These are phyloP conservation scores for Suhomyces ambrosiae DNA, from an alignment of 1,139 yeast genomes.

Conservation along the genomic window DNA sequence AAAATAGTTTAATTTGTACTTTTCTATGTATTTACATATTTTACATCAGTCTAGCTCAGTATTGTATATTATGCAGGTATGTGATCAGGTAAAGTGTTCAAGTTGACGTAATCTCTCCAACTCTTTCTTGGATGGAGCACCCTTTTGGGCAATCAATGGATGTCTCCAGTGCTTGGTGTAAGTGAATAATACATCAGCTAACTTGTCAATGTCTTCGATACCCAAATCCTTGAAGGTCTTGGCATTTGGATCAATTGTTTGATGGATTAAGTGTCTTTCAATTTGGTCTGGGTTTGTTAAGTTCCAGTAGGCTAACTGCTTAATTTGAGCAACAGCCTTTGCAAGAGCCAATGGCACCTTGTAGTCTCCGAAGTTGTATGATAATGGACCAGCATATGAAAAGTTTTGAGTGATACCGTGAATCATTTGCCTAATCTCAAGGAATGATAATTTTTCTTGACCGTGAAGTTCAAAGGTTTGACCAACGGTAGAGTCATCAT, in stretches of 20 bases:
- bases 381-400: slow-evolving; percentile 56
- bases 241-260: slow-evolving; percentile 61
- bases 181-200: slow-evolving; percentile 69
- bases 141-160: slow-evolving; percentile 52
- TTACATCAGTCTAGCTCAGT: too few species aligned
- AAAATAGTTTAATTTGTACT: too few species aligned
- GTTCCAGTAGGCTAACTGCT: slow-evolving; percentile 67
- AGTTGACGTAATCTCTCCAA: slow-evolving; percentile 47
- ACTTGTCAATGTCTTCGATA: slow-evolving; percentile 60
- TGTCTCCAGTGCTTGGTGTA: slow-evolving; percentile 60
- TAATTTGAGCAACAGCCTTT: slow-evolving; percentile 47
- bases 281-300: slow-evolving; percentile 73
- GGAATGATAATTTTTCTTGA: slow-evolving; percentile 63
- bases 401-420: slow-evolving; percentile 63
- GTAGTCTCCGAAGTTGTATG: slow-evolving; percentile 57
- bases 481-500: slow-evolving; percentile 79
- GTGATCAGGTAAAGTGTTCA: slow-evolving; percentile 43
- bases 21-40: too few species aligned
- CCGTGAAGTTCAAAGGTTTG: slow-evolving; percentile 77
- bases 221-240: slow-evolving; percentile 74
- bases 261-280: slow-evolving; percentile 74
- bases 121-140: slow-evolving; percentile 47
- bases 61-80: slow-evolving; percentile 18
- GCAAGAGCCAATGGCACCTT: slow-evolving; percentile 44
- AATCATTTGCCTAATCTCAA: slow-evolving; percentile 71